Evolutionary conservation across 345 rosid species (phyloP).

Genomic region (Sonneratia alba): DNA sequence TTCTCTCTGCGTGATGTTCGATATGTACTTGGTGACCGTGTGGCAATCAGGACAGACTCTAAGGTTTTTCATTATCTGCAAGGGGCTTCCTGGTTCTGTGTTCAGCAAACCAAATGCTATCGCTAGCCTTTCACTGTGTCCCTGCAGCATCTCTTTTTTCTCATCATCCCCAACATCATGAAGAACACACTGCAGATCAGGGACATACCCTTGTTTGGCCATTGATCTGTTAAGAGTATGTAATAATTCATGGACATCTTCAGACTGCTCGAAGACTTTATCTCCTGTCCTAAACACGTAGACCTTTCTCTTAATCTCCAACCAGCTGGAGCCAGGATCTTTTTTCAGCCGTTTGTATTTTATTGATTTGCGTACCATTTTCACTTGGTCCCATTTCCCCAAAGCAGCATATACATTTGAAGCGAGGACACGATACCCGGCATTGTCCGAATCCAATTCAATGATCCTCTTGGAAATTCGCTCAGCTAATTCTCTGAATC

Average conservation of each 20-base stretch:
- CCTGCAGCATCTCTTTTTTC: constrained; percentile 47
- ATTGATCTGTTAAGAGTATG: constrained; percentile 30
- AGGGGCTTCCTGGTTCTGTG: constrained; percentile 31
- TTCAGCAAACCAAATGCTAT: constrained; percentile 53
- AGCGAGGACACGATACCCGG: constrained; percentile 49
- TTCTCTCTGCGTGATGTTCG: constrained; percentile 38
- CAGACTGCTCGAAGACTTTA: constrained; percentile 31
- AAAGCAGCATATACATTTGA: constrained; percentile 57
- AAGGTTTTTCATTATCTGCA: constrained; percentile 53
- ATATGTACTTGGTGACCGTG: constrained; percentile 47
- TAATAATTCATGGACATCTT: constrained; percentile 37
- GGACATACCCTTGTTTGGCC: constrained; percentile 52
- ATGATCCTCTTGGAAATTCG: constrained; percentile 40
- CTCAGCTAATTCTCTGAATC: constrained; percentile 49
- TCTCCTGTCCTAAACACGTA: constrained; percentile 44
- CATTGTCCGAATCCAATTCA: constrained; percentile 41
- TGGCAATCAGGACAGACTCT: constrained; percentile 60
- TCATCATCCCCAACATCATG: constrained; percentile 55
- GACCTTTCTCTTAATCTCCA: constrained; percentile 48
- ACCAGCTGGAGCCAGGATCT: constrained; percentile 66
- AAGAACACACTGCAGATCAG: constrained; percentile 40
- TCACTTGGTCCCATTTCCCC: constrained; percentile 56
- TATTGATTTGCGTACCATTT: constrained; percentile 44
- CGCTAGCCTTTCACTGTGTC: constrained; percentile 69
- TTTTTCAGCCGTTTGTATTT: constrained; percentile 42